Percentiles rank a stretch among this genome's conserved stretches.
Conservation (phyloP, 805 yeast genomes). For the Teunomyces stri region DNA sequence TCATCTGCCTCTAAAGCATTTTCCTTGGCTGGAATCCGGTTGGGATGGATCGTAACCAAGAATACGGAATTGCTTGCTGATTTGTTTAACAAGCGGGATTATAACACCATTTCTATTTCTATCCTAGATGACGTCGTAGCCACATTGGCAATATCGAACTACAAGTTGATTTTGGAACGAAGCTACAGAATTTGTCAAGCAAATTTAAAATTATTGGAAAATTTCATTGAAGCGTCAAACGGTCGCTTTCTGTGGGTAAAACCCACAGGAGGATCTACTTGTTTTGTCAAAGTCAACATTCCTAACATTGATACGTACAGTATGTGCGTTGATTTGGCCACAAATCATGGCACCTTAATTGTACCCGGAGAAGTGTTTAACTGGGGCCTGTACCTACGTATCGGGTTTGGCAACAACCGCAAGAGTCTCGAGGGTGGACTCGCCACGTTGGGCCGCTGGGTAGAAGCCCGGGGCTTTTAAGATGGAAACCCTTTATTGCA, state of each 20-base stretch:
- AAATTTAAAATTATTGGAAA: constrained; percentile 35
- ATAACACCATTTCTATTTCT: constrained; percentile 50
- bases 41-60: constrained; percentile 51
- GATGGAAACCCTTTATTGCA: neutral
- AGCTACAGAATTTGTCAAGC: constrained; percentile 37
- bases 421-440: constrained; percentile 22
- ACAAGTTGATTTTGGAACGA: constrained; percentile 33
- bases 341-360: constrained; percentile 30
- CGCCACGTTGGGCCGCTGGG: neutral
- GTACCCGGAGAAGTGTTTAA: constrained; percentile 53
- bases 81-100: constrained; percentile 44
- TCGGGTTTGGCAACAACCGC: constrained; percentile 48
- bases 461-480: neutral
- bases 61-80: constrained; percentile 27
- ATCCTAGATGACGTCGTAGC: constrained; percentile 47
- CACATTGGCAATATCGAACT: constrained; percentile 38
- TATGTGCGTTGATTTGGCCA: constrained; percentile 37
- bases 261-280: constrained; percentile 50
- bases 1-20: constrained; percentile 55
- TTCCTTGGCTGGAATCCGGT: constrained; percentile 50
- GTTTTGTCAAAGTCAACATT: constrained; percentile 37
- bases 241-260: constrained; percentile 38
- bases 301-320: constrained; percentile 25
- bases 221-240: constrained; percentile 26
- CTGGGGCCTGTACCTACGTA: constrained; percentile 40